Evolutionary conservation across 345 rosid genomes (phyloP).

Genomic region (Nephelium lappaceum): DNA sequence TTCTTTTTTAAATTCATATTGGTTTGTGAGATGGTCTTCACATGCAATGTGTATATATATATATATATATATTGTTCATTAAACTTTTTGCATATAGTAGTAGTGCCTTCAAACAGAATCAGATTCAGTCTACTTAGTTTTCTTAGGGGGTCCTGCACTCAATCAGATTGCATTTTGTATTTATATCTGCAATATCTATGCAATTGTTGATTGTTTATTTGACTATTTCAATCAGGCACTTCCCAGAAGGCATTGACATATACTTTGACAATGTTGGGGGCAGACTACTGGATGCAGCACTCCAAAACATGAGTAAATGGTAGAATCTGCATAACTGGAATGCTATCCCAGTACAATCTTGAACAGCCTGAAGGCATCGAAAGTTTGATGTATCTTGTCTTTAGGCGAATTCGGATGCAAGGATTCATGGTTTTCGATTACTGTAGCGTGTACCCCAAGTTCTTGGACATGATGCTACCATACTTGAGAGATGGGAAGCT

Average conservation of each 20-base stretch:
- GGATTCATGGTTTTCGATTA: neutral
- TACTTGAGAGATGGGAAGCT: neutral
- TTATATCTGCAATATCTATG: too few species aligned
- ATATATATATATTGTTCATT: too few species aligned
- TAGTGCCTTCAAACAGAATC: too few species aligned
- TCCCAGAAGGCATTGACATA: conserved; percentile 19
- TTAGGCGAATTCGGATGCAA: neutral
- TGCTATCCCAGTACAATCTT: conserved; percentile 8
- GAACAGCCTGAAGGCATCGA: neutral
- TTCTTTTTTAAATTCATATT: too few species aligned
- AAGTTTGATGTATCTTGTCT: neutral
- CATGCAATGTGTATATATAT: too few species aligned
- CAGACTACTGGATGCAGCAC: conserved; percentile 14
- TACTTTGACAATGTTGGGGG: conserved; percentile 25
- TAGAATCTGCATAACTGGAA: conserved; percentile 6
- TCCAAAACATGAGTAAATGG: conserved; percentile 10
- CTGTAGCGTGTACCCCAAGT: neutral
- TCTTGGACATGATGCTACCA: neutral
- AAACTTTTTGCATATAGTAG: too few species aligned
- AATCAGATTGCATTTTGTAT: too few species aligned
- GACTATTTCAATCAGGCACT: conserved; percentile 3
- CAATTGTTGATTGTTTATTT: too few species aligned
- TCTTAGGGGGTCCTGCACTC: too few species aligned
- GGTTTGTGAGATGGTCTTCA: too few species aligned
- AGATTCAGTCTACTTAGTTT: too few species aligned